Evolutionary conservation across 1,284 basidiomycete species (phyloP).

Genomic region (Blastosporella zonata): DNA sequence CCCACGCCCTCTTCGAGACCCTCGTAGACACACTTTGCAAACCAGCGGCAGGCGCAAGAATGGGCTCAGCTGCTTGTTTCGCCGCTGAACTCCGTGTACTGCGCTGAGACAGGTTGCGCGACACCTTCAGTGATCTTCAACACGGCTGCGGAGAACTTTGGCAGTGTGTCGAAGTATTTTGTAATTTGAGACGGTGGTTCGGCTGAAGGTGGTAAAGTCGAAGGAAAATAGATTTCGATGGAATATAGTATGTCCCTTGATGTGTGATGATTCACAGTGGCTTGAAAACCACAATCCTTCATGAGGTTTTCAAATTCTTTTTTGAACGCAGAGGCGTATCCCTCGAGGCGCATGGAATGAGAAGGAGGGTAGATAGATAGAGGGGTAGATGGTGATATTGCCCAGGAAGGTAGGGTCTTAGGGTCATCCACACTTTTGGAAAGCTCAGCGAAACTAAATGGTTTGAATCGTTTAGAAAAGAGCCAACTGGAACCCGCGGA

Average conservation of each 20-base stretch:
- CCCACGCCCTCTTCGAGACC: too few relatives aligned
- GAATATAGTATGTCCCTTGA: background rate
- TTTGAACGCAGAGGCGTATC: background rate
- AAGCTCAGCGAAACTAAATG: slow-evolving; percentile 3
- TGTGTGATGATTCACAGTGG: background rate
- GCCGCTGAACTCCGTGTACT: too few relatives aligned
- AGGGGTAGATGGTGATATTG: background rate
- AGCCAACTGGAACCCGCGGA: too few relatives aligned
- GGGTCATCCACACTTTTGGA: background rate
- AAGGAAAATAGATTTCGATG: slow-evolving; percentile 1
- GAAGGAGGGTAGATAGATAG: background rate
- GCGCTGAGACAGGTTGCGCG: slow-evolving; percentile 1
- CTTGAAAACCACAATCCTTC: slow-evolving; percentile 5
- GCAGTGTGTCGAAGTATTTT: background rate
- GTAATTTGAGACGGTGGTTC: background rate
- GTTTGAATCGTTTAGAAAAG: too few relatives aligned
- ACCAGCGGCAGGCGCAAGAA: too few relatives aligned
- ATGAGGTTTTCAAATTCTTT: background rate
- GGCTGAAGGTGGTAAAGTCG: background rate
- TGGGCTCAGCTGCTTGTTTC: too few relatives aligned
- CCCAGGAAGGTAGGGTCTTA: slow-evolving; percentile 2
- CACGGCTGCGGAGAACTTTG: slow-evolving; percentile 2
- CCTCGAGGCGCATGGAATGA: background rate
- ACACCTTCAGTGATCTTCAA: slow-evolving; percentile 2
- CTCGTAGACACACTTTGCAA: too few relatives aligned